Percentiles rank a stretch among this genome's conserved stretches.
These are phyloP conservation scores for Rubroboletus pulcherrimus DNA, from an alignment of 768 basidiomycete genomes.

Conservation along the genomic window DNA sequence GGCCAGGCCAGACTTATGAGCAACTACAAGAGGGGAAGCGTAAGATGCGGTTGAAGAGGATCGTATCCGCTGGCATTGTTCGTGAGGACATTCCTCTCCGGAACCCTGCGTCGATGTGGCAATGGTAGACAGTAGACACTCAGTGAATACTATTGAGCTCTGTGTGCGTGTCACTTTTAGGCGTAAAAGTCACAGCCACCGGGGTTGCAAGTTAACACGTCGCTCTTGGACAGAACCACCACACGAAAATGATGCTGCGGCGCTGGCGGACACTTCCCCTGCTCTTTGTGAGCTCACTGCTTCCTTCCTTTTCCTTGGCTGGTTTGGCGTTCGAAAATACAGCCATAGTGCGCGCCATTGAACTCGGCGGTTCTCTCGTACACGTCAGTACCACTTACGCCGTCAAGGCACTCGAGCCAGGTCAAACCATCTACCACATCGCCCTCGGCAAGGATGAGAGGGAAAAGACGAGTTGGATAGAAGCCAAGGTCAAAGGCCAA, in stretches of 20 bases:
- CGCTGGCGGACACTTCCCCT: conserved; percentile 46
- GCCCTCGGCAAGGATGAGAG: conserved; percentile 62
- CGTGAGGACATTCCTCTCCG: conserved; percentile 79
- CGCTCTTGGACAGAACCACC: conserved; percentile 25
- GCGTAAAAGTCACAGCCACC: conserved; percentile 17
- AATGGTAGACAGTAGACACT: conserved; percentile 51
- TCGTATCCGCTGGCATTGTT: conserved; percentile 75
- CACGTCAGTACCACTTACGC: conserved; percentile 88
- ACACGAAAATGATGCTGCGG: conserved; percentile 37
- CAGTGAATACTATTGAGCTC: background rate
- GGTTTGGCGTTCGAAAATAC: conserved; percentile 77
- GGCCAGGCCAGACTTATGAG: conserved; percentile 75
- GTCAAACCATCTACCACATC: conserved; percentile 61
- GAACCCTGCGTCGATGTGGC: conserved; percentile 69
- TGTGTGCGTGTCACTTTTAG: background rate
- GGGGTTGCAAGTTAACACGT: conserved; percentile 14
- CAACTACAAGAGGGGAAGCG: conserved; percentile 62
- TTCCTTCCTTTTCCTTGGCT: conserved; percentile 38
- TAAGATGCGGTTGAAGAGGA: conserved; percentile 64
- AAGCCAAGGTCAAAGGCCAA: conserved; percentile 77
- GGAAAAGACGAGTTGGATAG: conserved; percentile 69
- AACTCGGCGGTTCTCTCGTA: conserved; percentile 85
- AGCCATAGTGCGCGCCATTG: conserved; percentile 82
- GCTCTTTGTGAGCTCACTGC: conserved; percentile 41
- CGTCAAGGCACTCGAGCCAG: conserved; percentile 65